Evolutionary conservation across 805 yeast genomes (phyloP).

Genomic region (Ogataea nonfermentans): DNA sequence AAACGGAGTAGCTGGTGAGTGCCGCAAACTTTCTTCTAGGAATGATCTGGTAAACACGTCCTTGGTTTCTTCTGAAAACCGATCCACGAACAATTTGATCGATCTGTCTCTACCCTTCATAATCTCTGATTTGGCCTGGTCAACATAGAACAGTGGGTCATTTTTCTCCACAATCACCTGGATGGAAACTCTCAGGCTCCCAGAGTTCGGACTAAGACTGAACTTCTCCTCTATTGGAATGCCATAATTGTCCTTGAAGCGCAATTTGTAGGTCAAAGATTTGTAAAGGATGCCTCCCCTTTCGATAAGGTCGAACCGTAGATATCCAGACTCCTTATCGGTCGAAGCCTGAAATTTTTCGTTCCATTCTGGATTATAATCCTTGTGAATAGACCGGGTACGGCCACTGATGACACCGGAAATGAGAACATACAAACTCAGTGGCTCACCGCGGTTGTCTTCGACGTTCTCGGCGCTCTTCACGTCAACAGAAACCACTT

Average conservation of each 20-base stretch:
- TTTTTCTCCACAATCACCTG: constrained; percentile 76
- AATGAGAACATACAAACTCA: constrained; percentile 25
- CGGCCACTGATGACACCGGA: constrained; percentile 34
- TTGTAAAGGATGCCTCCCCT: constrained; percentile 20
- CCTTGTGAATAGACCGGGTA: constrained; percentile 62
- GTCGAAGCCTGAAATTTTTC: constrained; percentile 66
- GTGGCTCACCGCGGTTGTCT: constrained; percentile 30
- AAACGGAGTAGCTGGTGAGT: constrained; percentile 20
- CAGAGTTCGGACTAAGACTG: constrained; percentile 38
- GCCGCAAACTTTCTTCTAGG: constrained; percentile 25
- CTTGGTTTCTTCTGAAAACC: constrained; percentile 63
- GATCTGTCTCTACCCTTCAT: constrained; percentile 64
- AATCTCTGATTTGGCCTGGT: constrained; percentile 67
- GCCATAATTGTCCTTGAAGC: constrained; percentile 11
- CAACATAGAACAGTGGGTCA: constrained; percentile 80
- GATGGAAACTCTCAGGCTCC: constrained; percentile 62
- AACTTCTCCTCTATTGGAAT: constrained; percentile 22
- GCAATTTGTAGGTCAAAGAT: constrained; percentile 16
- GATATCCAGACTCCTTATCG: constrained; percentile 9
- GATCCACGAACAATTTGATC: constrained; percentile 66
- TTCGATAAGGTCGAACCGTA: constrained; percentile 23
- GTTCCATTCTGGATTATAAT: constrained; percentile 78
- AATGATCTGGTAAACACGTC: constrained; percentile 37
- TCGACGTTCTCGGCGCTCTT: constrained; percentile 33
- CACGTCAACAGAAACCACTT: constrained; percentile 25